Evolutionary conservation across 2,329 filamentous ascomycete species (phyloP), one percentile per base, ranked within the genome.

Genomic region (Hymenoscyphus salicellus): DNA sequence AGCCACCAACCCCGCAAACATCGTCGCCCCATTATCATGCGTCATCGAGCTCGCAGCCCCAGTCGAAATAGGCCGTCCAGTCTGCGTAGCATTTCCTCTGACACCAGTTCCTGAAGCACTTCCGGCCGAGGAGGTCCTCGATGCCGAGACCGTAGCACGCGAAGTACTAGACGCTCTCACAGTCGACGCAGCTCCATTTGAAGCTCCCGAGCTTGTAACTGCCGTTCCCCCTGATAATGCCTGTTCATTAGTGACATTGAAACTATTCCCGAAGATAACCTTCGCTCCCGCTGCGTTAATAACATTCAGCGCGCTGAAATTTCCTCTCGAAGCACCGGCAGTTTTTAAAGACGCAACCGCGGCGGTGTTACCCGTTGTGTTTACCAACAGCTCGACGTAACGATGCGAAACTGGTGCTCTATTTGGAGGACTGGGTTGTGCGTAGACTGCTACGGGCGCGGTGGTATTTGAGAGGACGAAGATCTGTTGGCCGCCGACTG

Each of bases 381-480:
- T 71, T 57, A 74, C 62, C 1, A 74, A 63, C 3, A 74, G 26
- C 61, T 73, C 70, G 0, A 67, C 69, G 56, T 74, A 74, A 38
- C 72, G 63, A 58, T 74, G 72, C 2, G 71, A 69, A 6, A 66
- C 65, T 3, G 71, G 71, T 5, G 63, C 66, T 23, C 64, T 64
- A 36, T 70, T 66, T 7, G 72, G 72, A 28, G 72, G 72, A 2
- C 65, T 66, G 3, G 72, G 72, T 17, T 65, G 63, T 26, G 69
- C 58, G 57, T 73, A 74, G 28, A 66, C 20, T 1, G 72, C 72
- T 17, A 71, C 55, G 8, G 72, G 69, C 5, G 70, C 56, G 2
- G 41, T 56, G 7, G 55, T 60, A 58, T 73, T 73, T 32, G 43
- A 55, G 8, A 74, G 64, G n/a, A 67, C 65, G 64, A 66, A 74